These are phyloP conservation scores for Aureobasidium sp. DNA, from an alignment of 2,329 filamentous ascomycete species.

Conservation along the genomic window DNA sequence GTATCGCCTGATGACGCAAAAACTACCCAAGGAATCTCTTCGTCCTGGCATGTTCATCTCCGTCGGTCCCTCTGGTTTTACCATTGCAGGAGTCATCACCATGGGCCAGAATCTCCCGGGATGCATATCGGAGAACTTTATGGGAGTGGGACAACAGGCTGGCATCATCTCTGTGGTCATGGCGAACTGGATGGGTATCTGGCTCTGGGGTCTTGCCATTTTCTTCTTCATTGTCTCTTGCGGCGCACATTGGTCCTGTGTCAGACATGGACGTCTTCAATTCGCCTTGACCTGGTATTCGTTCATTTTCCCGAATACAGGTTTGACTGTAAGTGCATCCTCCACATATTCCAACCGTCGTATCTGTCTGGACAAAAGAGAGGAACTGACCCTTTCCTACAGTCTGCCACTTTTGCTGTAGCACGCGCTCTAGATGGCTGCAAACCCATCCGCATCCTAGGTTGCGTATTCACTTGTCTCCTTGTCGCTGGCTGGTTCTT, in stretches of 20 bases:
- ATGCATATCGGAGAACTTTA: conserved; percentile 46
- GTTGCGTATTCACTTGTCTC: conserved; percentile 58
- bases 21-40: conserved; percentile 66
- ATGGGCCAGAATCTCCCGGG: conserved; percentile 48
- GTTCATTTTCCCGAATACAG: conserved; percentile 76
- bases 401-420: conserved; percentile 64
- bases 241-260: conserved; percentile 66
- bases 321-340: conserved; percentile 16
- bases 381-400: background rate
- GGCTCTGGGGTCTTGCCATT: conserved; percentile 74
- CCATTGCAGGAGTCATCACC: conserved; percentile 52
- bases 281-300: conserved; percentile 85
- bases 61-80: conserved; percentile 69
- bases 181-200: conserved; percentile 60
- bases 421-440: conserved; percentile 43
- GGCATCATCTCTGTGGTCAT: conserved; percentile 49
- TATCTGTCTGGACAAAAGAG: no score
- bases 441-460: conserved; percentile 55
- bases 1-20: conserved; percentile 82
- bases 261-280: conserved; percentile 53
- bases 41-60: conserved; percentile 81
- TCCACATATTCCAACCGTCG: no score
- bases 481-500: conserved; percentile 61
- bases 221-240: conserved; percentile 80
- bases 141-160: conserved; percentile 48